These are phyloP conservation scores for Orbilia javanica DNA, from an alignment of 2,329 filamentous ascomycete genomes.

Conservation along the genomic window DNA sequence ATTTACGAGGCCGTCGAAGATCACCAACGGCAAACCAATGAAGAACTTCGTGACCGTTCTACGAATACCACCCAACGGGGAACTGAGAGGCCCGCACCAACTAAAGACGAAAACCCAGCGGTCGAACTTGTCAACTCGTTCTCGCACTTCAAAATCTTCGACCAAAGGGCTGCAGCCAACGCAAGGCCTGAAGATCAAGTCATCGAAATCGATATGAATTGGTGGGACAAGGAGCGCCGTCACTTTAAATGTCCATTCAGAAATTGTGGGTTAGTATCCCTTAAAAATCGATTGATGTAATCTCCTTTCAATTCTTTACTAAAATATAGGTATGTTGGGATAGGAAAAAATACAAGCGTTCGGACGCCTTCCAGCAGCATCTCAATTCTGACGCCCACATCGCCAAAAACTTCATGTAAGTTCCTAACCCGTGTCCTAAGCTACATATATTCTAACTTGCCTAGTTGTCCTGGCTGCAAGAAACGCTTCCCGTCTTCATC, in stretches of 20 bases:
- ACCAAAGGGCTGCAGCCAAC: not conserved
- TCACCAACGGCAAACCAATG: slow-evolving; percentile 19
- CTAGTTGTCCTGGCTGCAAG: slow-evolving; percentile 46
- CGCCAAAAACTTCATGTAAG: slow-evolving; percentile 42
- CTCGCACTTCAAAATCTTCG: slow-evolving; percentile 47
- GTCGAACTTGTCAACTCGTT: slow-evolving; percentile 32
- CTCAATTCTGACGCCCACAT: slow-evolving; percentile 42
- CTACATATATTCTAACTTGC: not conserved
- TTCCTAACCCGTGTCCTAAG: not conserved
- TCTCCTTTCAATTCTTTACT: not conserved
- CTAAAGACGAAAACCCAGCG: not conserved
- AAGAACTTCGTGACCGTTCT: slow-evolving; percentile 5
- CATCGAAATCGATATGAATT: not conserved
- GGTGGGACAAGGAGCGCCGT: slow-evolving; percentile 22
- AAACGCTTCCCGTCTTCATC: slow-evolving; percentile 44
- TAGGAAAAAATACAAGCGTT: slow-evolving; percentile 27
- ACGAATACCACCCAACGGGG: not conserved
- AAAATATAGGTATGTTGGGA: not conserved
- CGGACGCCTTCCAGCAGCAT: slow-evolving; percentile 33
- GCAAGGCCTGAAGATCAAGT: not conserved
- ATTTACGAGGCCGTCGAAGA: slow-evolving; percentile 15
- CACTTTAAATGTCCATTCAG: slow-evolving; percentile 21
- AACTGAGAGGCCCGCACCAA: not conserved
- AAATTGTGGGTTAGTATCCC: slow-evolving; percentile 23
- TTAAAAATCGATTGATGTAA: not conserved